Evolutionary conservation across 2,329 filamentous ascomycete species (phyloP), one percentile per base, ranked within the genome.

Genomic region (Arthrinium phaeospermum): DNA sequence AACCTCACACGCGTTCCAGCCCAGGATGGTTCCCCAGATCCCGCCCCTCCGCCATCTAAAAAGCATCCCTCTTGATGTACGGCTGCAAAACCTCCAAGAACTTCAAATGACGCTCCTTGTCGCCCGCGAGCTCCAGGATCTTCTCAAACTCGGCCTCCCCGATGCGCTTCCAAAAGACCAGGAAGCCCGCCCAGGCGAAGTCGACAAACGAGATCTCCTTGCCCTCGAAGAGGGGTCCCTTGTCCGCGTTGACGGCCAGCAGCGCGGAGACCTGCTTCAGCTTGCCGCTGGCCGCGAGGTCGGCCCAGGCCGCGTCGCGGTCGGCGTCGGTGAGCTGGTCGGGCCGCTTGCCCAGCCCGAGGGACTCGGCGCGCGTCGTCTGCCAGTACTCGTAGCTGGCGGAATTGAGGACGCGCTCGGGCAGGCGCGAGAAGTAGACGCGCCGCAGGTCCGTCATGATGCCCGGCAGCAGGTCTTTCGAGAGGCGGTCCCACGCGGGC

Each of bases 161-260:
- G 5, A 85, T 75, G 1, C 78, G 75, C 73, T 80, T 71, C 30
- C 77, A 75, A 76, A 84, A 84, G n/a, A 83, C 75, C 71, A 84
- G 74, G 57, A 80, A 78, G 14, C 83, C 83, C 0, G 86, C 86
- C 77, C 90, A 86, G 2, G 90, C 82, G 71, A 93, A 88, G 77
- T 91, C 90, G 4, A 86, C 86, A 78, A 88, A 92, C 49, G 84
- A 85, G 4, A 86, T 82, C 73, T 84, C 85, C 67, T 86, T 80
- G 0, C 92, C 92, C 73, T 88, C 68, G 71, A 93, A 89, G 78
- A 89, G 93, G 0, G 89, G 88, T 0, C 92, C 92, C 34, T 64
- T 64, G 0, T 86, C 84, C 0, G 82, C 78, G 49, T 87, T 87
- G 80, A 90, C 87, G 75, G 86, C 86, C 74, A 93, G 77, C 71